Conservation (phyloP, 2,329 filamentous ascomycete genomes). For the Sporothrix globosa region DNA sequence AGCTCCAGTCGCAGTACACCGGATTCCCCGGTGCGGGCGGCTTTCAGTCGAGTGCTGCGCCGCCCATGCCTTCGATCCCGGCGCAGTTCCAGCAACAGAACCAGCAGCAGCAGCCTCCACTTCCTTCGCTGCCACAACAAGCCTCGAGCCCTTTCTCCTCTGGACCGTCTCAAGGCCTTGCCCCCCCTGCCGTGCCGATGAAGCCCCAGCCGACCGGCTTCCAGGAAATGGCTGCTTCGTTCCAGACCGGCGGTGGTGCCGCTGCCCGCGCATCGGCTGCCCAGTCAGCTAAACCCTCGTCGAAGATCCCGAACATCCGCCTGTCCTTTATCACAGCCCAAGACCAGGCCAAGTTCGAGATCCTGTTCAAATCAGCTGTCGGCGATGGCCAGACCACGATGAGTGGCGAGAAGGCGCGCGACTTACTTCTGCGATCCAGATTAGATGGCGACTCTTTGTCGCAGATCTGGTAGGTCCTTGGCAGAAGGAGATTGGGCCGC, state of each 20-base stretch:
- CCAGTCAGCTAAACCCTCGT: conserved; percentile 57
- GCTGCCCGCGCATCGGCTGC: conserved; percentile 48
- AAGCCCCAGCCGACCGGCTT: conserved; percentile 70
- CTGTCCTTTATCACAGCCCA: conserved; percentile 93
- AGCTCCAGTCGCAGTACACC: conserved; percentile 69
- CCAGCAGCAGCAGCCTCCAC: conserved; percentile 38
- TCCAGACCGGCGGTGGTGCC: conserved; percentile 54
- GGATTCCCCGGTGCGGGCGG: conserved; percentile 59
- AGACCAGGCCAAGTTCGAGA: conserved; percentile 97
- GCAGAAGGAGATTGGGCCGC: conserved; percentile 29
- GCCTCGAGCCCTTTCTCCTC: conserved; percentile 52
- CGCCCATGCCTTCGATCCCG: conserved; percentile 63
- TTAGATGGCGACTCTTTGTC: conserved; percentile 84
- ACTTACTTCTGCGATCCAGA: conserved; percentile 84
- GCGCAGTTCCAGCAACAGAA: conserved; percentile 64
- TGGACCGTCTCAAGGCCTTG: conserved; percentile 51
- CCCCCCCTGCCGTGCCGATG: conserved; percentile 58
- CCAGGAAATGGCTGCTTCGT: conserved; percentile 67
- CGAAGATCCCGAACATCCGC: conserved; percentile 89
- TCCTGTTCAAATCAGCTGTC: conserved; percentile 93
- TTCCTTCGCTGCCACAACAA: conserved; percentile 44
- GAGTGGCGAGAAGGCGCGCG: conserved; percentile 88
- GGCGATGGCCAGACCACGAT: conserved; percentile 82
- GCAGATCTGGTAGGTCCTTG: conserved; percentile 75
- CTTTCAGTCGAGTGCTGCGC: conserved; percentile 60